Conservation (phyloP, 805 yeast species). For the Lipomyces kockii region DNA sequence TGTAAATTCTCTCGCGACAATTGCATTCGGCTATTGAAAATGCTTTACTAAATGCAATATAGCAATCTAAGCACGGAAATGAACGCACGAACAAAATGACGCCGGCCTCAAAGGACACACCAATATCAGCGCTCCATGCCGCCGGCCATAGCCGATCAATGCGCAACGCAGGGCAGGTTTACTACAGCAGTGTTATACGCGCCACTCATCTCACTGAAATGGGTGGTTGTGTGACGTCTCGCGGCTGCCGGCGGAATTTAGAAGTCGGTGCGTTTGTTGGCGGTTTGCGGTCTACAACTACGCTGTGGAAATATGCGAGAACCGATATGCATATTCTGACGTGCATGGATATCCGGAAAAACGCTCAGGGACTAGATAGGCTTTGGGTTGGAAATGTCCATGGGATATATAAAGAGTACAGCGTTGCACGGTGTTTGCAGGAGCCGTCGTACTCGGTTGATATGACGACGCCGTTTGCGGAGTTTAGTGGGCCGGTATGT, state of each 20-base stretch:
- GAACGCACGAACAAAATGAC: conserved; percentile 3
- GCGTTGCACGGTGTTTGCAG: conserved; percentile 16
- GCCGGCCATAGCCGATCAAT: conserved; percentile 18
- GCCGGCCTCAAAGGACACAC: neutral
- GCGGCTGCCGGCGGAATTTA: conserved; percentile 19
- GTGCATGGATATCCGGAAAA: conserved; percentile 26
- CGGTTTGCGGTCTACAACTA: conserved; percentile 16
- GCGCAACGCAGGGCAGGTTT: conserved; percentile 10
- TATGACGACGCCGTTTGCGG: conserved; percentile 36
- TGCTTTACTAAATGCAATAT: neutral
- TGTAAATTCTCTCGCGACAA: neutral
- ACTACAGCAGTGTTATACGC: conserved; percentile 3
- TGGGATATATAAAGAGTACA: conserved; percentile 24
- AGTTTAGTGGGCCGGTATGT: conserved; percentile 30
- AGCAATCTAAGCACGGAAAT: conserved; percentile 5
- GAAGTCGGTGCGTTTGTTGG: conserved; percentile 19
- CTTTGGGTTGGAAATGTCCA: conserved; percentile 27
- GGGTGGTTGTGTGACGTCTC: neutral
- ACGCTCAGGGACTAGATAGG: conserved; percentile 15
- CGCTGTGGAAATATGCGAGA: conserved; percentile 28
- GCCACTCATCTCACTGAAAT: conserved; percentile 15
- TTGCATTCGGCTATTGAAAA: neutral
- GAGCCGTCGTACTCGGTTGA: conserved; percentile 26
- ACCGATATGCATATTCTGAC: conserved; percentile 29
- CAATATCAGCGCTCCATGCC: conserved; percentile 14